Conservation (phyloP, 208 protist species). For the Trypanosoma theileri region DNA sequence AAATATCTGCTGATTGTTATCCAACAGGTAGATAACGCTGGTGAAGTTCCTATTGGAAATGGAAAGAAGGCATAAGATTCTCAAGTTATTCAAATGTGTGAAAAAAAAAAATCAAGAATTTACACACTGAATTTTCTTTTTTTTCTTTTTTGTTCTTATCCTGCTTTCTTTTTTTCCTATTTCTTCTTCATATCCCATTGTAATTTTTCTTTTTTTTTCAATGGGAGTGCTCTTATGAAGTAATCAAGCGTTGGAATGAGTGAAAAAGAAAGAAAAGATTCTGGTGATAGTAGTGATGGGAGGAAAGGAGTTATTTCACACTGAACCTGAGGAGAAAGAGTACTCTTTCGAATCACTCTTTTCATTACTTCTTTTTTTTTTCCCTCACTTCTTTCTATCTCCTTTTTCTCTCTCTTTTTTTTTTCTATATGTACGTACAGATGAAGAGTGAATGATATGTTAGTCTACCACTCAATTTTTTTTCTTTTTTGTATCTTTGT, state of each 20-base stretch:
- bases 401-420: too few relatives aligned
- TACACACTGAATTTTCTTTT: not conserved
- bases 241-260: too few relatives aligned
- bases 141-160: not conserved
- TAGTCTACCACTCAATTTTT: not conserved
- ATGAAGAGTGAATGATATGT: not conserved
- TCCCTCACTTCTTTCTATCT: too few relatives aligned
- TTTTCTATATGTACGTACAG: too few relatives aligned
- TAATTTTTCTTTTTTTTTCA: slow-evolving; percentile 1
- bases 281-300: too few relatives aligned
- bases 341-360: too few relatives aligned
- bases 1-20: slow-evolving; percentile 92
- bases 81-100: not conserved
- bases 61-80: slow-evolving; percentile 29
- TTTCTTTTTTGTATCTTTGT: slow-evolving; percentile 2
- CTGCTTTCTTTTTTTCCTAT: not conserved
- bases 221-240: too few relatives aligned
- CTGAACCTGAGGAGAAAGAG: too few relatives aligned
- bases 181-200: not conserved
- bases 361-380: too few relatives aligned
- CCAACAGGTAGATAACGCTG: slow-evolving; percentile 68
- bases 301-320: too few relatives aligned
- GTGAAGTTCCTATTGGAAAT: slow-evolving; percentile 16
- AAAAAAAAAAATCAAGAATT: not conserved
- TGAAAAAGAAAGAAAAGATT: too few relatives aligned